Base-by-base conservation (phyloP, 768 basidiomycete genomes). In the Amanita thiersii region DNA sequence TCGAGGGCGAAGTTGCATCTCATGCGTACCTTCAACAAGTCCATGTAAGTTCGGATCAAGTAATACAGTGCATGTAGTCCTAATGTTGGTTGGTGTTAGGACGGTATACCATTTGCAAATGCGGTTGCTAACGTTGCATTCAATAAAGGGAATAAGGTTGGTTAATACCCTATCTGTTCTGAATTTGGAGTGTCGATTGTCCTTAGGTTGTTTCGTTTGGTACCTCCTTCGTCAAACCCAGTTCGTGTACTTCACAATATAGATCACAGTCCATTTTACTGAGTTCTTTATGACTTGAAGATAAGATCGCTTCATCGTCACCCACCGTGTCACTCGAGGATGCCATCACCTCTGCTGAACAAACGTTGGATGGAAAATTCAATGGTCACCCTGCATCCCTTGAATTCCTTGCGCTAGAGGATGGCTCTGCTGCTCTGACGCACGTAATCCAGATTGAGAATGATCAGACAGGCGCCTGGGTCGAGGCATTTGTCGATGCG, bases 401-500 rank as follows among this genome's bases (percentile, higher is more conserved):
- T 39, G 66, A 68, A 51, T 70, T 57, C 49, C 52, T 68, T 29
- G 58, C 56, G 17, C 58, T 53, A 41, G 54, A 62, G 4, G 65
- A 69, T 48, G 59, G 56, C 6, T 58, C 59, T 9, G 55, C 56
- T 29, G 62, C 56, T 23, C 64, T 72, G n/a, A 62, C 68, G 2
- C 65, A 71, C 46, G 57, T 59, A 8, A 47, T 60, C 9, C 61
- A 64, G 37, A 50, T 63, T 20, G 54, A 50, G 18, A 57, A 59
- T 46, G 45, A 52, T 23, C 43, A 49, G 4, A 41, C 47, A 10
- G 55, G 69, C 32, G 62, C 64, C 21, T 78, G 73, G 74, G 65
- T 66, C 47, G 74, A 79, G 55, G 75, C 73, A 1, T 74, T 73
- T 45, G 68, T 77, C 29, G 76, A 77, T 47, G 76, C 72, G 11